Evolutionary conservation across 1,284 basidiomycete genomes (phyloP).

Genomic region (Tylopilus sp.): DNA sequence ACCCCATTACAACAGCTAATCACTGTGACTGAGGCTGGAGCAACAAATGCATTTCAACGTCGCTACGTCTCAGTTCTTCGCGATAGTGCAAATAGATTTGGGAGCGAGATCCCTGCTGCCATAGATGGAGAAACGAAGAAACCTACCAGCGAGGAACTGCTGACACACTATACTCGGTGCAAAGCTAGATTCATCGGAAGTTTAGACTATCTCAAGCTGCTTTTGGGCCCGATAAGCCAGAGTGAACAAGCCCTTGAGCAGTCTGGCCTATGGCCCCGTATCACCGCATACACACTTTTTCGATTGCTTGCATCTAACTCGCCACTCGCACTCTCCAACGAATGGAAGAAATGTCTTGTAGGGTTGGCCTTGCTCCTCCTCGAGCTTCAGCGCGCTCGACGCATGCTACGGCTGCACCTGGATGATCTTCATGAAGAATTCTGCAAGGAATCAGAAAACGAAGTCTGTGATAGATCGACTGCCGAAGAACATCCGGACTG

Average conservation of each 20-base stretch:
- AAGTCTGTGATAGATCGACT: slow-evolving; percentile 10
- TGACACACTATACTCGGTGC: background rate
- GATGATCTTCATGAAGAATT: background rate
- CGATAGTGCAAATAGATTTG: background rate
- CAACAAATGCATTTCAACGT: background rate
- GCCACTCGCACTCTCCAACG: background rate
- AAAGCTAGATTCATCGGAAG: background rate
- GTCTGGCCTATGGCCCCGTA: slow-evolving; percentile 22
- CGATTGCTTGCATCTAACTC: slow-evolving; percentile 20
- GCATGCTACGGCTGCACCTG: background rate
- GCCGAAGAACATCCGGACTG: slow-evolving; percentile 37
- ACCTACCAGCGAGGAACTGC: background rate
- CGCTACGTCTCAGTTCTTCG: background rate
- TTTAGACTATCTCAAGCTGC: background rate
- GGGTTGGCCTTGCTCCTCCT: slow-evolving; percentile 28
- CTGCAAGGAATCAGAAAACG: slow-evolving; percentile 16
- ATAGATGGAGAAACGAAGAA: too few relatives aligned
- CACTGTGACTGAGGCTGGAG: background rate
- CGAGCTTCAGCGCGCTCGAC: slow-evolving; percentile 30
- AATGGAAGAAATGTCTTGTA: background rate
- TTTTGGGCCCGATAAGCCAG: background rate
- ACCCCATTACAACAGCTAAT: background rate
- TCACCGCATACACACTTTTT: slow-evolving; percentile 29
- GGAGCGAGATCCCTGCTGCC: background rate
- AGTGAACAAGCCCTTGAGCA: background rate